Evolutionary conservation across 371 early-diverging fungal genomes (phyloP).

Genomic region (Apophysomyces ossiformis): DNA sequence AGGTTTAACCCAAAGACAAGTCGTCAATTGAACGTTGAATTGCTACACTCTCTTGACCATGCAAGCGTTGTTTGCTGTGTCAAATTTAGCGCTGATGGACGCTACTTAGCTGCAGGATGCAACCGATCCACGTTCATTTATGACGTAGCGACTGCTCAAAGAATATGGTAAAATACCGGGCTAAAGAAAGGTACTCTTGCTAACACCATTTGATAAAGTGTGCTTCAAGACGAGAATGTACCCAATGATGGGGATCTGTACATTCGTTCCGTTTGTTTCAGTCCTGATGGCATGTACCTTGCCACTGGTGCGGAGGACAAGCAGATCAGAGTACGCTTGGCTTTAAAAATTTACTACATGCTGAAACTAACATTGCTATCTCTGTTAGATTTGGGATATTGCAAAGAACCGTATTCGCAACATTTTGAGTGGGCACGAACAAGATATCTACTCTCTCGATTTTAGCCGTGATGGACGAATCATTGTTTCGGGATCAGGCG

Average conservation of each 20-base stretch:
- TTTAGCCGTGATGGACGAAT: conserved; percentile 90
- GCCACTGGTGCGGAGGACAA: conserved; percentile 98
- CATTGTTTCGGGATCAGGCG: conserved; percentile 93
- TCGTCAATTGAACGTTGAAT: conserved; percentile 73
- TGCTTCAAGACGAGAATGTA: conserved; percentile 76
- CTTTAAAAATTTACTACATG: neutral
- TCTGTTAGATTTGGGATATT: conserved; percentile 74
- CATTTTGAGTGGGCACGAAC: conserved; percentile 86
- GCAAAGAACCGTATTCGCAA: conserved; percentile 67
- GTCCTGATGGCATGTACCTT: conserved; percentile 88
- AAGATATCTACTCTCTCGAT: conserved; percentile 95
- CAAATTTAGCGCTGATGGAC: conserved; percentile 88
- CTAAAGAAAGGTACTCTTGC: too few species aligned
- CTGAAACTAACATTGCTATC: neutral
- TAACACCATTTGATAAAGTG: conserved; percentile 36
- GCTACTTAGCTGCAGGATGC: conserved; percentile 91
- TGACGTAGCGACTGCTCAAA: conserved; percentile 76
- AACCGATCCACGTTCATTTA: conserved; percentile 88
- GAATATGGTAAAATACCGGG: conserved; percentile 62
- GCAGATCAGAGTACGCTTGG: conserved; percentile 73
- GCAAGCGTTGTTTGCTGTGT: conserved; percentile 93
- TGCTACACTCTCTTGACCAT: conserved; percentile 87
- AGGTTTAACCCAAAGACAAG: conserved; percentile 75
- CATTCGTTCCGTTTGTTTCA: conserved; percentile 94
- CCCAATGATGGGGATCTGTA: conserved; percentile 83